Percentiles rank a stretch among this genome's conserved stretches.
These are phyloP conservation scores for Pterocarpus macrocarpus DNA, from an alignment of 306 rosid species.

Conservation along the genomic window DNA sequence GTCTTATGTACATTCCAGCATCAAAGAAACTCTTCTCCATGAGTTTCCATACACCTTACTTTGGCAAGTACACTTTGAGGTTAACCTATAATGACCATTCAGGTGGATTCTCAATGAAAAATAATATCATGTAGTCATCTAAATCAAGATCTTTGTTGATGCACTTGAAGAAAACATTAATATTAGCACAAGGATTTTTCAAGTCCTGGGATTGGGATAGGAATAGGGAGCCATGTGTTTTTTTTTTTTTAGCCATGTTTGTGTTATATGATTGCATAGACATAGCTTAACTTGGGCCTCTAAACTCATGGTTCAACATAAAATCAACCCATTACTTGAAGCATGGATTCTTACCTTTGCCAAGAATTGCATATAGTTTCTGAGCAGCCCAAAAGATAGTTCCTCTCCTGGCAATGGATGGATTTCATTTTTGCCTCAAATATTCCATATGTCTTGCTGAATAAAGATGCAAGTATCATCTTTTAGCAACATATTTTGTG, in stretches of 20 bases:
- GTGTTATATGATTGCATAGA: not conserved
- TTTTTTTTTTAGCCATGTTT: not conserved
- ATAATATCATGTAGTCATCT: not conserved
- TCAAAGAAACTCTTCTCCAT: not conserved
- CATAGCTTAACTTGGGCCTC: not conserved
- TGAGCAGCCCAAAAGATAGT: not conserved
- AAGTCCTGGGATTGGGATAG: not conserved
- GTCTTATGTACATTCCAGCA: not conserved
- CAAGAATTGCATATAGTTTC: not conserved
- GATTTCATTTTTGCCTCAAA: not conserved
- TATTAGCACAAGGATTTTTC: not conserved
- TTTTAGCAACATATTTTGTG: not conserved
- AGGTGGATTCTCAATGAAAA: not conserved
- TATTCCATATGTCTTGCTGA: not conserved
- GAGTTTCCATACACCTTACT: not conserved
- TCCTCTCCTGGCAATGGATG: not conserved
- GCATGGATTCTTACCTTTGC: not conserved
- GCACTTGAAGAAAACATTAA: not conserved
- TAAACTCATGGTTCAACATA: not conserved
- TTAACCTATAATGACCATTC: not conserved
- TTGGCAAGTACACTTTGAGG: not conserved
- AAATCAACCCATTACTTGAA: not conserved
- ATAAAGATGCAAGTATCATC: not conserved
- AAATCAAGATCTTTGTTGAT: not conserved
- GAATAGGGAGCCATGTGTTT: not conserved